These are phyloP conservation scores for Heterobasidion irregulare DNA, from an alignment of 1,284 basidiomycete species.

Conservation along the genomic window DNA sequence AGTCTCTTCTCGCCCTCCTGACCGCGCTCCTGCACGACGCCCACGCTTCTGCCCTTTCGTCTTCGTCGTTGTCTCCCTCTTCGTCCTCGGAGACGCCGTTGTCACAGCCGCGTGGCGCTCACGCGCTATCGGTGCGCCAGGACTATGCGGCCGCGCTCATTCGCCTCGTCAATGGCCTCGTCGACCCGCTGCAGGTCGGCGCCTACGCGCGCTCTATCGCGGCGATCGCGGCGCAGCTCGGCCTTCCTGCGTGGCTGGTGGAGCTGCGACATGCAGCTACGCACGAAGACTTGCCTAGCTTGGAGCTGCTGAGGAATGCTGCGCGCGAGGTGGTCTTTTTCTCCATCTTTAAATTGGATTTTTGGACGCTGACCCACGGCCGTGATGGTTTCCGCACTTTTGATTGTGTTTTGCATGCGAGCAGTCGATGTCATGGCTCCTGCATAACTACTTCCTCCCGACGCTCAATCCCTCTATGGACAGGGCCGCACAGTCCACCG, in stretches of 20 bases:
- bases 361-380: background rate
- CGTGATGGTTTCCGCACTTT: background rate
- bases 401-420: background rate
- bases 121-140: slow-evolving; percentile 43
- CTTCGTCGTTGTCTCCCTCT: slow-evolving; percentile 7
- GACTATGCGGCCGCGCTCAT: slow-evolving; percentile 74
- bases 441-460: slow-evolving; percentile 75
- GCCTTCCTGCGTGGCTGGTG: slow-evolving; percentile 86
- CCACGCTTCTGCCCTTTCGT: slow-evolving; percentile 23
- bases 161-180: slow-evolving; percentile 89
- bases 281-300: slow-evolving; percentile 89
- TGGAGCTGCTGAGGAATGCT: slow-evolving; percentile 74
- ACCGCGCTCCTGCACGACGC: slow-evolving; percentile 49
- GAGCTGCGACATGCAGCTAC: slow-evolving; percentile 92
- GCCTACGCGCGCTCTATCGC: slow-evolving; percentile 86
- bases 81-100: slow-evolving; percentile 7
- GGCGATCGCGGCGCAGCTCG: slow-evolving; percentile 80
- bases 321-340: slow-evolving; percentile 51
- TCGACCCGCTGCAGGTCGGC: slow-evolving; percentile 89
- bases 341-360: background rate
- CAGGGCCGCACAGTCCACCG: slow-evolving; percentile 13
- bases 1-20: slow-evolving; percentile 63
- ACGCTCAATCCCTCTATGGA: slow-evolving; percentile 52
- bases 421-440: slow-evolving; percentile 72
- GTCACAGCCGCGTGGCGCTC: slow-evolving; percentile 8